Evolutionary conservation across 148 eudicot genomes (phyloP).

Genomic region (Bassia scoparia): DNA sequence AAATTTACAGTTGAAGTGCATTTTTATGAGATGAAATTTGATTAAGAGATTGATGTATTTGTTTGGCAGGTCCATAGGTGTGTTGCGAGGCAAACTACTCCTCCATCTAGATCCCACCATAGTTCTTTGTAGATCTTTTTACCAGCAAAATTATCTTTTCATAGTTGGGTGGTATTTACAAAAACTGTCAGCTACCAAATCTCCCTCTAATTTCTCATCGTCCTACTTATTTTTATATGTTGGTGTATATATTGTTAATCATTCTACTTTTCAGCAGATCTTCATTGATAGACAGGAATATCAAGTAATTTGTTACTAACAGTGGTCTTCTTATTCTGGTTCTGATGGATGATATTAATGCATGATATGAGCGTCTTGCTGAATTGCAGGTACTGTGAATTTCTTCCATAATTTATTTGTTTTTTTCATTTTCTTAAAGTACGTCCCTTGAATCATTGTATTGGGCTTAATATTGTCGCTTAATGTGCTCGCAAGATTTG

Average conservation of each 20-base stretch:
- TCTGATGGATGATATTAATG: slow-evolving; percentile 87
- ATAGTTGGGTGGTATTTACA: neutral
- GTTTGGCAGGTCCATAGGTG: no score
- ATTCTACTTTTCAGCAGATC: neutral
- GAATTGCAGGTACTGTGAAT: slow-evolving; percentile 69
- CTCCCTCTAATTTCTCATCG: neutral
- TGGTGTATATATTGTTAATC: neutral
- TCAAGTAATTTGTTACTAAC: slow-evolving; percentile 6
- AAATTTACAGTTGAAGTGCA: no score
- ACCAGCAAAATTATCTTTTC: neutral
- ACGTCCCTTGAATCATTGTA: no score
- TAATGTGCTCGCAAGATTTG: no score
- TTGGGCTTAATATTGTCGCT: no score
- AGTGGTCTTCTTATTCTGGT: slow-evolving; percentile 44
- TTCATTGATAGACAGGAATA: no score
- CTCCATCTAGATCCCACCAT: neutral
- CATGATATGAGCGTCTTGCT: slow-evolving; percentile 93
- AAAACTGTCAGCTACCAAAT: neutral
- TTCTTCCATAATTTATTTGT: no score
- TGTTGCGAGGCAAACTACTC: no score
- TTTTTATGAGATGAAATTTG: no score
- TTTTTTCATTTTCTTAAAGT: no score
- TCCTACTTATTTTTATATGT: no score
- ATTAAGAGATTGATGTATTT: no score
- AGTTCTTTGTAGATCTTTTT: neutral